Percentiles rank a stretch among this genome's conserved stretches.
These are phyloP conservation scores for Oxalis stricta DNA, from an alignment of 441 rosid genomes.

Conservation along the genomic window DNA sequence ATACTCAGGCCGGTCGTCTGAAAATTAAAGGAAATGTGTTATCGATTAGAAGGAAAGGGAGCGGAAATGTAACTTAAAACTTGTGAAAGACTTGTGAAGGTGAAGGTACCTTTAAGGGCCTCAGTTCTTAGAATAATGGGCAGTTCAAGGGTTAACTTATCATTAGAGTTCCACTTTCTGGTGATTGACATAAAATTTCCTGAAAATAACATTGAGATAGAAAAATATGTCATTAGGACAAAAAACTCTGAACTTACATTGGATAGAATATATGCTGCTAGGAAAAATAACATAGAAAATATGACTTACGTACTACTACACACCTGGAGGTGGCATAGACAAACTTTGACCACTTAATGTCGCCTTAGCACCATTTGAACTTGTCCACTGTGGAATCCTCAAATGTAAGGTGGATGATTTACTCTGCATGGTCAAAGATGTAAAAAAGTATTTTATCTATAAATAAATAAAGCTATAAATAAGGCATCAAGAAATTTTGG, in stretches of 20 bases:
- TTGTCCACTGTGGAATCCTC: slow-evolving; percentile 66
- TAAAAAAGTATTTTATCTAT: too few relatives aligned
- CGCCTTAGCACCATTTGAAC: slow-evolving; percentile 39
- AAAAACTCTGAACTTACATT: background rate
- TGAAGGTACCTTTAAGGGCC: slow-evolving; percentile 57
- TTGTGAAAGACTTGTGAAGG: background rate
- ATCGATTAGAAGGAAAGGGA: background rate
- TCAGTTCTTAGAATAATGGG: slow-evolving; percentile 62
- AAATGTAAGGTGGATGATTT: slow-evolving; percentile 48
- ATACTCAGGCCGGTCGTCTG: slow-evolving; percentile 70
- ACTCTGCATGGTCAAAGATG: slow-evolving; percentile 45
- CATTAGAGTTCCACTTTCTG: slow-evolving; percentile 45
- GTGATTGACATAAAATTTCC: slow-evolving; percentile 45
- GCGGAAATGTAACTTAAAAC: background rate
- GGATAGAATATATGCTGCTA: background rate
- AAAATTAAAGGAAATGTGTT: background rate
- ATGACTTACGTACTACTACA: slow-evolving; percentile 1
- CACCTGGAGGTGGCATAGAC: slow-evolving; percentile 56
- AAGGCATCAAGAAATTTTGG: too few relatives aligned
- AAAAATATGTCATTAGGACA: slow-evolving; percentile 7
- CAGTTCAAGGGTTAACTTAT: slow-evolving; percentile 47
- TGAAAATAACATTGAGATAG: too few relatives aligned
- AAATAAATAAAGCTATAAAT: too few relatives aligned
- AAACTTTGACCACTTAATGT: slow-evolving; percentile 37
- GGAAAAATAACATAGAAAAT: background rate